phyloP scores from a whole-genome alignment of 148 eudicot species.

The Chenopodium formosanum region DNA sequence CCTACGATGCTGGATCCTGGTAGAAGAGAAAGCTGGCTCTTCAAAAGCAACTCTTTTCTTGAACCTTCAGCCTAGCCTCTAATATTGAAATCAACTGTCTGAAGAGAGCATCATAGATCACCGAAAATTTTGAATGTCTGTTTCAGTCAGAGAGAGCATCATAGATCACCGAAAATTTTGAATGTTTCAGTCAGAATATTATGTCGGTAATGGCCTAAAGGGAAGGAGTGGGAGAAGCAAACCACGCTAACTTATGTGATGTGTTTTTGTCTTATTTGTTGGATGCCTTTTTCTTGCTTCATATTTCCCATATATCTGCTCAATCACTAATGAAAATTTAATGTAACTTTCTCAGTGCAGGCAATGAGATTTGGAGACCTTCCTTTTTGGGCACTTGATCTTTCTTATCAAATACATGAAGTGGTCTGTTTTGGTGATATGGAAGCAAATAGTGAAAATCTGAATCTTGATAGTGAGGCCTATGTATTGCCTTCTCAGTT shows the following conservation, averaged over 20 bases:
- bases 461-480: conserved; percentile 21
- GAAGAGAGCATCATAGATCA: background rate
- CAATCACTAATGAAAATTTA: background rate
- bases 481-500: conserved; percentile 58
- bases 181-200: background rate
- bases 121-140: background rate
- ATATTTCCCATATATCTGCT: background rate
- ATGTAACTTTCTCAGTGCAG: conserved; percentile 30
- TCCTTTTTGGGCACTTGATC: conserved; percentile 72
- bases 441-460: conserved; percentile 25
- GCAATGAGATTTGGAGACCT: conserved; percentile 92
- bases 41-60: background rate
- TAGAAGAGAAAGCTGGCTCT: background rate
- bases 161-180: background rate
- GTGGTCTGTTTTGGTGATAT: conserved; percentile 33
- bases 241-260: background rate
- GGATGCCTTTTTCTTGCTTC: background rate
- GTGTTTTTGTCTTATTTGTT: background rate
- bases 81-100: background rate
- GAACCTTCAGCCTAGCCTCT: background rate
- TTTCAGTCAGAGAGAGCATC: background rate
- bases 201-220: too few species aligned
- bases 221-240: background rate
- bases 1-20: background rate
- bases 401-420: conserved; percentile 49